A percentile compares a stretch with the other conserved stretches of the same genome.
phyloP scores from a whole-genome alignment of 75 land plant genomes.

The Cupressus sempervirens region DNA sequence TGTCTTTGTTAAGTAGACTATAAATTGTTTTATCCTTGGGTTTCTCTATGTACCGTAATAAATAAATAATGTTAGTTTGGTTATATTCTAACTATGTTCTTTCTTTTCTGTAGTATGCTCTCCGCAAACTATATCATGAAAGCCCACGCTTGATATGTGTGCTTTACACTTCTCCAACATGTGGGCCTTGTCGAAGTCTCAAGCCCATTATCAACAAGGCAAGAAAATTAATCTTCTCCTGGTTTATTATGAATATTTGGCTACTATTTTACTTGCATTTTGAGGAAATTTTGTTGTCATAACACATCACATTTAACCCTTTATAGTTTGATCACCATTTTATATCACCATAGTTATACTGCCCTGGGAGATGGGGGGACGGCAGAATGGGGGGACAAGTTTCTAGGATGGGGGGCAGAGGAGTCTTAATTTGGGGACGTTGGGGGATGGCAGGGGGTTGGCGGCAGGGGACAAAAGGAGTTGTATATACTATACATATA shows the following conservation, averaged over 20 bases:
- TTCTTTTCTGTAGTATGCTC: conserved; percentile 65
- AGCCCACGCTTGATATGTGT: conserved; percentile 91
- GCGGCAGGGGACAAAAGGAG: too few species aligned
- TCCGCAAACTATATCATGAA: conserved; percentile 91
- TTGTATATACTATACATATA: too few species aligned
- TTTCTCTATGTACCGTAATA: neutral
- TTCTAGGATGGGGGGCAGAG: too few species aligned
- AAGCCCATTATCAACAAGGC: conserved; percentile 95
- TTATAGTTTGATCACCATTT: neutral
- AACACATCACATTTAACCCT: neutral
- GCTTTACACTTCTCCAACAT: conserved; percentile 90
- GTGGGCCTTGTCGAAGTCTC: conserved; percentile 94
- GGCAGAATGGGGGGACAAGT: too few species aligned
- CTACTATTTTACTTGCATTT: neutral
- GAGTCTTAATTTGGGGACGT: too few species aligned
- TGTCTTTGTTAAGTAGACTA: neutral
- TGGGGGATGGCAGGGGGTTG: too few species aligned
- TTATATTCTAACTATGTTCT: conserved; percentile 4
- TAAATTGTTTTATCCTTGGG: neutral
- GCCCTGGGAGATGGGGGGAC: too few species aligned
- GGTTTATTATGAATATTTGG: neutral
- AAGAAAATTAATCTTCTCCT: conserved; percentile 9
- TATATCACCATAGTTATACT: too few species aligned
- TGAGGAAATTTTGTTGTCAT: neutral
- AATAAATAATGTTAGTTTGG: neutral